A percentile compares a stretch with the other conserved stretches of the same genome.
Conservation (phyloP, 306 rosid genomes). For the Purshia tridentata region DNA sequence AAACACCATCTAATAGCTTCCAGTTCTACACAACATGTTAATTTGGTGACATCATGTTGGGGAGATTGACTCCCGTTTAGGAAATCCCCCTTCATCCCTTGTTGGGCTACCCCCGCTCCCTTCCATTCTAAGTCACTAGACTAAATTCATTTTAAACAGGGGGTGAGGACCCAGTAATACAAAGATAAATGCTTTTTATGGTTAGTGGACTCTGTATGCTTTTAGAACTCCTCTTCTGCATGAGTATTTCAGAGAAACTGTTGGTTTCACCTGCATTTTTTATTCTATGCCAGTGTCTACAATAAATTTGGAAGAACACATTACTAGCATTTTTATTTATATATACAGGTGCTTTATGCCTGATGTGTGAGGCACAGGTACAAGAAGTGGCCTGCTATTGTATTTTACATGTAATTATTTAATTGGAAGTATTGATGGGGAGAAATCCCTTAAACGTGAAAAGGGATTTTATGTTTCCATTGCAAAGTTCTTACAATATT, state of each 20-base stretch:
- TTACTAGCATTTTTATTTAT: neutral
- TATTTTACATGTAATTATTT: neutral
- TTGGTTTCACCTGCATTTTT: neutral
- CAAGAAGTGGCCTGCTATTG: neutral
- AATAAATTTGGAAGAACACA: neutral
- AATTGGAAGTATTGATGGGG: neutral
- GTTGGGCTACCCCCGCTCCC: too few species aligned
- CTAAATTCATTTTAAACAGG: neutral
- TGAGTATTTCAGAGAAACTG: neutral
- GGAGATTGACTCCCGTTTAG: neutral
- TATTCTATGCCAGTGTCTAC: neutral
- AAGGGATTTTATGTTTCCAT: neutral
- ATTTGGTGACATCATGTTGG: neutral
- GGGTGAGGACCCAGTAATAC: neutral
- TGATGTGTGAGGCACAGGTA: neutral
- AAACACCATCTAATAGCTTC: neutral
- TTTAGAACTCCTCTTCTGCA: neutral
- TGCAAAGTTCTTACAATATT: neutral
- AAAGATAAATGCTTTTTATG: neutral
- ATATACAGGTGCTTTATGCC: neutral
- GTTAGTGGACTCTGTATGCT: neutral
- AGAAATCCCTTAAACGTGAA: neutral
- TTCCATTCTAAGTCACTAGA: too few species aligned
- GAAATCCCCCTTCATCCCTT: neutral
- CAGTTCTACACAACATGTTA: neutral